Conservation (phyloP, 1,139 yeast genomes). For the Geotrichum aggregatum region DNA sequence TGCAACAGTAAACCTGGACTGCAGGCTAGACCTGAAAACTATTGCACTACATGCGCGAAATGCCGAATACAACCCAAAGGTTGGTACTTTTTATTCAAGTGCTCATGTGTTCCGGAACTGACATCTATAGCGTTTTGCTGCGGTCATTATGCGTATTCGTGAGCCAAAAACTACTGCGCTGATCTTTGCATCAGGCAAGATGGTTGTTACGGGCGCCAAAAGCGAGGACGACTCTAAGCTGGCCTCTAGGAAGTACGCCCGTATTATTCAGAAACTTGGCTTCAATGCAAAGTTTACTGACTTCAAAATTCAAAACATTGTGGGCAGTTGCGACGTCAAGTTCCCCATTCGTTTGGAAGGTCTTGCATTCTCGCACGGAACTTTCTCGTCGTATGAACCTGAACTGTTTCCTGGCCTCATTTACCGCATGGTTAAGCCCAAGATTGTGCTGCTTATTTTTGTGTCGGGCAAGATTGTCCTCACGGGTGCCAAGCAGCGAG, state of each 20-base stretch:
- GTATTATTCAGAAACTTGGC: conserved; percentile 96
- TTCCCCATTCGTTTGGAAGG: conserved; percentile 98
- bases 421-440: conserved; percentile 99
- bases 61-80: conserved; percentile 92
- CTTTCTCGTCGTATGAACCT: conserved; percentile 98
- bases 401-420: conserved; percentile 97
- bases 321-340: conserved; percentile 94
- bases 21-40: conserved; percentile 91
- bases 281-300: conserved; percentile 90
- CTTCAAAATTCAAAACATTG: conserved; percentile 95
- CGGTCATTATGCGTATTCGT: conserved; percentile 98
- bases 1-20: conserved; percentile 94
- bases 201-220: conserved; percentile 99
- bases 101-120: conserved; percentile 10
- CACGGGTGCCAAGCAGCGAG: conserved; percentile 99
- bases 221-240: conserved; percentile 96
- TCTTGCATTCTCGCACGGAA: conserved; percentile 95
- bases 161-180: conserved; percentile 98
- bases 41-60: conserved; percentile 98
- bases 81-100: conserved; percentile 15
- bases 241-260: conserved; percentile 95
- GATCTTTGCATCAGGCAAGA: conserved; percentile 96
- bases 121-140: conserved; percentile 77
- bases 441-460: conserved; percentile 89
- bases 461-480: conserved; percentile 96